These are phyloP conservation scores for Fusarium cyanostomum DNA, from an alignment of 2,329 filamentous ascomycete species.

Conservation along the genomic window DNA sequence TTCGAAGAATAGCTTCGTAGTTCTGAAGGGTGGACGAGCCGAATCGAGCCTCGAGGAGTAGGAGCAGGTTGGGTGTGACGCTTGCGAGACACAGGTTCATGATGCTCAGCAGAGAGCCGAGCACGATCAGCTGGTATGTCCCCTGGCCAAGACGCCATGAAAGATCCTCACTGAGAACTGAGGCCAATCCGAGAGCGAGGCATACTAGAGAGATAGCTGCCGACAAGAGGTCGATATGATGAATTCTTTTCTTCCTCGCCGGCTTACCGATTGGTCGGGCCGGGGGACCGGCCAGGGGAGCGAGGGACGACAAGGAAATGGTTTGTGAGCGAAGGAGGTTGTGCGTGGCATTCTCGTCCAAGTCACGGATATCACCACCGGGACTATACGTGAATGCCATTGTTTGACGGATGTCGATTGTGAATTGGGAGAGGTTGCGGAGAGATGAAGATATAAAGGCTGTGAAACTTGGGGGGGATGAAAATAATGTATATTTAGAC, in stretches of 20 bases:
- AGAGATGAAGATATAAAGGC: too few species aligned
- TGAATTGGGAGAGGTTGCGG: too few species aligned
- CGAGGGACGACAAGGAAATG: neutral
- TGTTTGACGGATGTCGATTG: neutral
- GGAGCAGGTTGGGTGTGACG: neutral
- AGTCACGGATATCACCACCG: neutral
- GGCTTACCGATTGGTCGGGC: neutral
- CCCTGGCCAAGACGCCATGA: neutral
- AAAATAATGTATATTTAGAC: too few species aligned
- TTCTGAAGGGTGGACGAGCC: constrained; percentile 6
- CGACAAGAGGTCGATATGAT: neutral
- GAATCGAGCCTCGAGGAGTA: neutral
- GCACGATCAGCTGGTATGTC: neutral
- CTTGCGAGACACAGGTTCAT: constrained; percentile 2
- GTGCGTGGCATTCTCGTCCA: neutral
- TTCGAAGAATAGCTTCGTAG: constrained; percentile 1
- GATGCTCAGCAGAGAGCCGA: constrained; percentile 4
- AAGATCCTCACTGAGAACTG: neutral
- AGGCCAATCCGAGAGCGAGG: neutral
- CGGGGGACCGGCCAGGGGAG: neutral
- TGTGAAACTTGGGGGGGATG: too few species aligned
- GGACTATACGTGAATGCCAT: neutral
- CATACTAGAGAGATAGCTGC: neutral
- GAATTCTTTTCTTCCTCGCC: neutral
- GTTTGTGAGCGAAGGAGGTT: neutral